A percentile compares a stretch with the other conserved stretches of the same genome.
Evolutionary conservation across 306 rosid species (phyloP).

Genomic region (Sicyos edulis): DNA sequence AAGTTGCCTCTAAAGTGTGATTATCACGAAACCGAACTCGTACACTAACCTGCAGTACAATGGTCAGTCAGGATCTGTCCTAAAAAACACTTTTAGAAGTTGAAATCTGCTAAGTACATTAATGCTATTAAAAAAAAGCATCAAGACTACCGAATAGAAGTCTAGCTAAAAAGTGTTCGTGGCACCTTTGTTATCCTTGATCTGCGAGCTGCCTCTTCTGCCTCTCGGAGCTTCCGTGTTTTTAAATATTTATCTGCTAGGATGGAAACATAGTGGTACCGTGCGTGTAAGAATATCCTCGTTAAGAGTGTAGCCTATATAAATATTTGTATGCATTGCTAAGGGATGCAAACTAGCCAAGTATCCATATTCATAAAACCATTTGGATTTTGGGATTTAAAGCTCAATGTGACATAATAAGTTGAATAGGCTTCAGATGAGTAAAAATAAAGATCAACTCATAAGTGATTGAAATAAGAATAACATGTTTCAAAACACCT

Average conservation of each 20-base stretch:
- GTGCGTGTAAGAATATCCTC: neutral
- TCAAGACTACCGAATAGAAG: neutral
- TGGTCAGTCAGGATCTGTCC: neutral
- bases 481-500: neutral
- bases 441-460: neutral
- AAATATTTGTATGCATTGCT: neutral
- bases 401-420: neutral
- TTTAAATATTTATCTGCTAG: constrained; percentile 70
- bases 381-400: no score
- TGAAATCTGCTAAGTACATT: neutral
- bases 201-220: constrained; percentile 78
- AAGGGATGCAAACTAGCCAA: neutral
- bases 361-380: neutral
- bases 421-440: neutral
- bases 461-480: neutral
- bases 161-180: neutral
- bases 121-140: neutral
- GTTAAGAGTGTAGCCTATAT: neutral
- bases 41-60: constrained; percentile 54
- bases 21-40: constrained; percentile 91
- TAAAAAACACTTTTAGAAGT: neutral
- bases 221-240: constrained; percentile 75
- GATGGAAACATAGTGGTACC: neutral
- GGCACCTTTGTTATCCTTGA: constrained; percentile 68
- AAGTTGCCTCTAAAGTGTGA: constrained; percentile 74